These are phyloP conservation scores for Candida anglica DNA, from an alignment of 805 yeast species.

Conservation along the genomic window DNA sequence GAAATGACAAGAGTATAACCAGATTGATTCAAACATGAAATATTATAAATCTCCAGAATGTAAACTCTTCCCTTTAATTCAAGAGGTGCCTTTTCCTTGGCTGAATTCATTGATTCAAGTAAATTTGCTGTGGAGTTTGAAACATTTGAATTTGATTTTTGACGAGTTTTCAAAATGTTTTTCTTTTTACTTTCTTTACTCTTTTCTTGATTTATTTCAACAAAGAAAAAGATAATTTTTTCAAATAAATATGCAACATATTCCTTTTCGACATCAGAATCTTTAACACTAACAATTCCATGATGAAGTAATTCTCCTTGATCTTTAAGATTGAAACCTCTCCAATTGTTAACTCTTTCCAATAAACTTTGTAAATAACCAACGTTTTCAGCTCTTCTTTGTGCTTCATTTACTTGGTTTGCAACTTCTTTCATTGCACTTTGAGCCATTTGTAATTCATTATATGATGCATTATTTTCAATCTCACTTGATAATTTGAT, in stretches of 20 bases:
- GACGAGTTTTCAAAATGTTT: slow-evolving; percentile 43
- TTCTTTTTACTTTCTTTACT: slow-evolving; percentile 31
- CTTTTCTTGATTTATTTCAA: slow-evolving; percentile 22
- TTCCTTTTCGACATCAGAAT: slow-evolving; percentile 73
- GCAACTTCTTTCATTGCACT: slow-evolving; percentile 82
- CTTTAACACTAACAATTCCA: slow-evolving; percentile 67
- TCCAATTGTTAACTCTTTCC: slow-evolving; percentile 85
- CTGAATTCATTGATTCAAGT: slow-evolving; percentile 29
- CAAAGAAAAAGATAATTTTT: slow-evolving; percentile 46
- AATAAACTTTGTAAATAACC: slow-evolving; percentile 63
- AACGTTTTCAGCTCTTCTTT: slow-evolving; percentile 84
- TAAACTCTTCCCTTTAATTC: slow-evolving; percentile 82
- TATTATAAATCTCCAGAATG: slow-evolving; percentile 56
- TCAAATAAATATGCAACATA: slow-evolving; percentile 90
- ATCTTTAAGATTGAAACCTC: slow-evolving; percentile 73
- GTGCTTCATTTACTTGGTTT: slow-evolving; percentile 85
- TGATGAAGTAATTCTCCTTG: slow-evolving; percentile 83
- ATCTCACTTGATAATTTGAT: slow-evolving; percentile 49
- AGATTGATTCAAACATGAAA: slow-evolving; percentile 29
- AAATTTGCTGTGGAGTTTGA: slow-evolving; percentile 30
- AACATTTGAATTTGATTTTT: slow-evolving; percentile 42
- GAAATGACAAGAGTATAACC: slow-evolving; percentile 62
- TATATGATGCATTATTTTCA: slow-evolving; percentile 31
- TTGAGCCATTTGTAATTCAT: slow-evolving; percentile 68
- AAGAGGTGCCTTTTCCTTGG: slow-evolving; percentile 24